A percentile compares a stretch with the other conserved stretches of the same genome.
Evolutionary conservation across 805 yeast species (phyloP).

Genomic region (Saturnispora diversa): DNA sequence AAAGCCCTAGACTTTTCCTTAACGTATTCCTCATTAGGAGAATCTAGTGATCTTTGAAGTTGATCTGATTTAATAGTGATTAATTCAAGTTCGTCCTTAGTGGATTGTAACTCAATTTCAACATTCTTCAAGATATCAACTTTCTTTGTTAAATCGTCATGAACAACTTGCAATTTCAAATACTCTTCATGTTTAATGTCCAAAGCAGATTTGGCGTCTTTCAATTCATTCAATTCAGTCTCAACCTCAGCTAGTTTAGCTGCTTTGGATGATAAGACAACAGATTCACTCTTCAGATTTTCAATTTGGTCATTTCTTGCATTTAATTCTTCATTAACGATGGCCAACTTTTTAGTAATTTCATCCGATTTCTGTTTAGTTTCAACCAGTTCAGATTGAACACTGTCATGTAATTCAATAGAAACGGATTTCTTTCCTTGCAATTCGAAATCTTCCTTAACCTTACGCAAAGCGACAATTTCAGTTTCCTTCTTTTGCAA

Average conservation of each 20-base stretch:
- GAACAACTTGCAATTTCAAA: constrained; percentile 1
- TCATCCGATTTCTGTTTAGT: constrained; percentile 8
- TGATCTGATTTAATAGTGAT: constrained; percentile 7
- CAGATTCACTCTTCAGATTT: neutral
- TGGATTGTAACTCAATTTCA: constrained; percentile 5
- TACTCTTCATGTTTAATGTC: constrained; percentile 8
- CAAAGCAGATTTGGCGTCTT: constrained; percentile 9
- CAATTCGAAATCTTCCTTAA: constrained; percentile 14
- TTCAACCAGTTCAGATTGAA: constrained; percentile 11
- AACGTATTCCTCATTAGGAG: constrained; percentile 22
- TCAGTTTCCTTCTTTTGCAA: constrained; percentile 12
- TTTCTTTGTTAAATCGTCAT: constrained; percentile 4
- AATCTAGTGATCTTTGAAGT: constrained; percentile 4
- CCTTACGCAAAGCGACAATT: constrained; percentile 5
- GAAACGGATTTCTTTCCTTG: constrained; percentile 14
- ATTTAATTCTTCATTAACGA: constrained; percentile 3
- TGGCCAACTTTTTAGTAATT: constrained; percentile 8
- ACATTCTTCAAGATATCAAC: neutral
- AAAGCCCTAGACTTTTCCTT: constrained; percentile 13
- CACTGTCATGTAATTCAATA: constrained; percentile 13
- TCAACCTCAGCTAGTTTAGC: constrained; percentile 9
- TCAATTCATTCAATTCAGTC: constrained; percentile 3
- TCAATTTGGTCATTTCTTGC: constrained; percentile 7
- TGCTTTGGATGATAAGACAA: constrained; percentile 3
- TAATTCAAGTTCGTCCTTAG: neutral